These are phyloP conservation scores for Raffaelea albimanens DNA, from an alignment of 2,329 filamentous ascomycete species.

Conservation along the genomic window DNA sequence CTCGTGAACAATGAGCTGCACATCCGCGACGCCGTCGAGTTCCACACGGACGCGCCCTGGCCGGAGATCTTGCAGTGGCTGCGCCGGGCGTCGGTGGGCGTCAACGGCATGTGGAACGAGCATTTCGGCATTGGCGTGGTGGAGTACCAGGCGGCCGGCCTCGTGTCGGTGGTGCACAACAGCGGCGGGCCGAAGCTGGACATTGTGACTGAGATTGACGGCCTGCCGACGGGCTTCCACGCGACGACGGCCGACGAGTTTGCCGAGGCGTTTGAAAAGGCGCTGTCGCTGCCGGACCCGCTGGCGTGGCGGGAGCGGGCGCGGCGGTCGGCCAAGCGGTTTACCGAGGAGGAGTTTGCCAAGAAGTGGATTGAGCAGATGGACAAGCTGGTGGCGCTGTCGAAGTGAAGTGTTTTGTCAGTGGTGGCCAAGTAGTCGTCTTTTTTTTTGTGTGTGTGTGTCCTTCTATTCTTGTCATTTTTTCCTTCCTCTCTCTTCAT, in stretches of 20 bases:
- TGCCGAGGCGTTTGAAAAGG: conserved; percentile 69
- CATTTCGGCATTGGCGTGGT: conserved; percentile 98
- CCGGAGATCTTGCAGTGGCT: conserved; percentile 75
- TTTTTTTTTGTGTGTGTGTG: too few species aligned
- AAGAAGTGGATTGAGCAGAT: conserved; percentile 69
- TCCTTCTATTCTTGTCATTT: too few species aligned
- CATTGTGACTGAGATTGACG: conserved; percentile 77
- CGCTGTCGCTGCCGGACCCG: conserved; percentile 62
- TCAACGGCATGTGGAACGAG: conserved; percentile 99
- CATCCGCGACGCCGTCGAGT: conserved; percentile 76
- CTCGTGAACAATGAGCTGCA: conserved; percentile 80
- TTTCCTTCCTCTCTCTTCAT: background rate
- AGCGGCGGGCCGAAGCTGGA: conserved; percentile 89
- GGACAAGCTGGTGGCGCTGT: conserved; percentile 52
- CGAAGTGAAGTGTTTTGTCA: background rate
- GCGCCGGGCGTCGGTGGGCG: conserved; percentile 67
- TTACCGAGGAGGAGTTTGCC: conserved; percentile 80
- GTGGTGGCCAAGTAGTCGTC: too few species aligned
- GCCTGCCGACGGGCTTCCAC: conserved; percentile 79
- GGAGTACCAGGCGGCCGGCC: conserved; percentile 90
- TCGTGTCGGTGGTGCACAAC: conserved; percentile 88
- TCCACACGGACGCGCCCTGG: conserved; percentile 86
- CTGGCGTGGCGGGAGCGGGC: conserved; percentile 68
- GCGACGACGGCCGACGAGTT: conserved; percentile 72
- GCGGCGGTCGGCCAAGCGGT: conserved; percentile 67